phyloP scores from a whole-genome alignment of 306 rosid species.

The Pyrus pyrifolia region DNA sequence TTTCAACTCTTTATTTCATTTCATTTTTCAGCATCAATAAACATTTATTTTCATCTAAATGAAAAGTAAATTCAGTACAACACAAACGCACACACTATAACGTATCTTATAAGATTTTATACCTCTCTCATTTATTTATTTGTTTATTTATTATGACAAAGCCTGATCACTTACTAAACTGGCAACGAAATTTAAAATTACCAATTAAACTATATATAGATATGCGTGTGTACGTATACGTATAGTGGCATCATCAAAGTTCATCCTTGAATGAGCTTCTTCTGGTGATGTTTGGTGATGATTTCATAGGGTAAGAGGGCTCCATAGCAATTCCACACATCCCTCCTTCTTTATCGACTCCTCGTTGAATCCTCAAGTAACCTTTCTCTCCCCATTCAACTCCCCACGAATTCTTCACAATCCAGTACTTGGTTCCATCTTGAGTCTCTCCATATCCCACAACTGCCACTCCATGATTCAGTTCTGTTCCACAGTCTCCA shows the following conservation, averaged over 20 bases:
- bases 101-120: no score
- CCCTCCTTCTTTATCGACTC: constrained; percentile 18
- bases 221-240: no score
- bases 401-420: constrained; percentile 31
- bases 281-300: constrained; percentile 4
- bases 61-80: neutral
- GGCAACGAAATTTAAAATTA: neutral
- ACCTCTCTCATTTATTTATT: no score
- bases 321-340: constrained; percentile 40
- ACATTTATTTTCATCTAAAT: constrained; percentile 2
- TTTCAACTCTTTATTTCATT: neutral
- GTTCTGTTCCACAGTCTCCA: constrained; percentile 22
- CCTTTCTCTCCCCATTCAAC: constrained; percentile 26
- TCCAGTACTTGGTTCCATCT: constrained; percentile 28
- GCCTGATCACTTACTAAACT: neutral
- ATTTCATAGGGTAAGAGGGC: constrained; percentile 25
- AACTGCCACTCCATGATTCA: constrained; percentile 33
- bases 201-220: neutral
- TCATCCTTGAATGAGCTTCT: neutral
- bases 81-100: neutral
- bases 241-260: neutral
- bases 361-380: constrained; percentile 22
- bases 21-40: no score
- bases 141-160: neutral
- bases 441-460: constrained; percentile 20